phyloP scores from a whole-genome alignment of 768 basidiomycete genomes.

The Mycena maculata region DNA sequence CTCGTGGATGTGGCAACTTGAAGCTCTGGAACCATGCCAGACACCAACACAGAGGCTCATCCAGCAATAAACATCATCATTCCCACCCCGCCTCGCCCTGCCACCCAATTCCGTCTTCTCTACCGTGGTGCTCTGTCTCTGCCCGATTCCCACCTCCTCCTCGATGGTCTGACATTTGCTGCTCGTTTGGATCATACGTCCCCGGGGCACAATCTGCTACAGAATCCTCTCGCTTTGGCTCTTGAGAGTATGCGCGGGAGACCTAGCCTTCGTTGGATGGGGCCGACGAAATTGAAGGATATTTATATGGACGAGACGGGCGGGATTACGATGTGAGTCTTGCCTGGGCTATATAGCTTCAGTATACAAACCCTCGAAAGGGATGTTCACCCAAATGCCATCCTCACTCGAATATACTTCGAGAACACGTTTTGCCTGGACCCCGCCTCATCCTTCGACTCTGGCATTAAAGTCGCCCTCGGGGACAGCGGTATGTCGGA shows the following conservation, averaged over 20 bases:
- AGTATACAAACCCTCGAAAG: conserved; percentile 46
- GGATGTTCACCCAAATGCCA: conserved; percentile 76
- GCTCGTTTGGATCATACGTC: conserved; percentile 57
- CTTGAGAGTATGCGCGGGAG: conserved; percentile 86
- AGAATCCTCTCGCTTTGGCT: conserved; percentile 77
- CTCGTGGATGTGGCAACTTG: not conserved
- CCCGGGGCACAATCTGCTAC: conserved; percentile 59
- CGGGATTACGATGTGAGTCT: conserved; percentile 53
- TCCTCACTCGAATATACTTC: conserved; percentile 72
- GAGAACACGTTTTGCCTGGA: conserved; percentile 74
- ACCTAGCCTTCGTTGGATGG: conserved; percentile 70
- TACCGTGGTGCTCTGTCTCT: conserved; percentile 82
- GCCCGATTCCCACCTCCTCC: conserved; percentile 75
- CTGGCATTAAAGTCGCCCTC: conserved; percentile 75
- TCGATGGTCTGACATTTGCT: conserved; percentile 81
- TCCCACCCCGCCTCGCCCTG: conserved; percentile 36
- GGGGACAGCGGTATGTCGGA: conserved; percentile 70
- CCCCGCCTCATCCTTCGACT: conserved; percentile 50
- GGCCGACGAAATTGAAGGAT: conserved; percentile 62
- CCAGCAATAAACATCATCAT: conserved; percentile 31
- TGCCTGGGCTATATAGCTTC: conserved; percentile 1
- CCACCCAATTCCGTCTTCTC: conserved; percentile 63
- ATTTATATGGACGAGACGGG: conserved; percentile 71
- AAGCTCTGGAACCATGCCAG: not conserved
- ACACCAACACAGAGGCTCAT: not conserved